Base-by-base conservation (phyloP, 768 basidiomycete genomes). In the Pulveroboletus frians region DNA sequence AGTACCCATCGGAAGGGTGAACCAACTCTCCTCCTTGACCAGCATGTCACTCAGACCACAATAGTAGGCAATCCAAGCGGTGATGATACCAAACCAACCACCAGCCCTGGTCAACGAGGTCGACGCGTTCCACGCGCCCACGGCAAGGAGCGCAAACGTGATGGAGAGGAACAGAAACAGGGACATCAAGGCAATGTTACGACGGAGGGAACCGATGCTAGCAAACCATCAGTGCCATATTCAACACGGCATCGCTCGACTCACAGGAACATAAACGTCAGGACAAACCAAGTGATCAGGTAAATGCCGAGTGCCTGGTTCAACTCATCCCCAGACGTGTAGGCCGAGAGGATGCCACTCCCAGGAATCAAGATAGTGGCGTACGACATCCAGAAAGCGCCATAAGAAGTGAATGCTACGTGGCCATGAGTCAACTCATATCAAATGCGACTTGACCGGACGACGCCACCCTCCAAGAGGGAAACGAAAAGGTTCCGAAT, bases 361-460 rank as follows among this genome's bases (percentile, higher is more conserved):
- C 76, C 74, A 2, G 91, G 91, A 40, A 89, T 76, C 60, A 85
- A 67, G 57, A 93, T 81, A 0, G 78, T 72, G 4, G 80, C 88
- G 42, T 80, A 92, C 5, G 89, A 89, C 71, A 92, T 72, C 90
- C 90, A 93, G 75, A 92, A 93, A 3, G 83, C 86, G 20, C 91
- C 91, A 52, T 86, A 93, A 1, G 84, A 85, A 0, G 80, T 74
- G 75, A 92, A 92, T 0, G 88, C 89, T 85, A 53, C 21, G 3
- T 14, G 4, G 42, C 2, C 29, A 3, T 53, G 7, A 57, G 50
- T 36, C 49, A 46, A 37, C 31, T 18, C 18, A 45, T 17, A 21
- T 32, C 13, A 9, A 37, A 40, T 15, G 8, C 3, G 31, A 11
- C 7, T 43, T 21, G 21, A 21, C 4, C 21, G 21, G 21, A 21